Base-by-base conservation (phyloP, 768 basidiomycete species). In the Filobasidium floriforme region DNA sequence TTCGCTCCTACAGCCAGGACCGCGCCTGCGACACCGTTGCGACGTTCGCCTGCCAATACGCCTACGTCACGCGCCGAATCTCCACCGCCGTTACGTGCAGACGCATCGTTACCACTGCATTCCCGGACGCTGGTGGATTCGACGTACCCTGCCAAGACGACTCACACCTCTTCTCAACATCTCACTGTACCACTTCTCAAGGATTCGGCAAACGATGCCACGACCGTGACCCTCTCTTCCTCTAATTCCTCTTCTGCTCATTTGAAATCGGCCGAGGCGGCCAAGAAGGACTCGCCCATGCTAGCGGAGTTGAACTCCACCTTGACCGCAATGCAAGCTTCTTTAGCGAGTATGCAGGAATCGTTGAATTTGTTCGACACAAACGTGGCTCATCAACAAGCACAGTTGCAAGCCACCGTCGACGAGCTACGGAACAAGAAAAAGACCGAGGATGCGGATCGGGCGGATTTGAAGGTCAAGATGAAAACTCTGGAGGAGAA, bases 401-500 rank as follows among this genome's bases (percentile, higher is more conserved):
- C 83, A 41, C 79, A 81, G 29, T 82, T 96, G n/a, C 87, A 89
- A 73, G 75, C 77, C 22, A 87, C 92, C 72, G 83, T 97, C 43
- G 87, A 88, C 44, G 82, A 84, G 19, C 84, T 87, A 60, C 85
- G 92, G 29, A 84, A 83, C 57, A 82, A 83, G 66, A 92, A 89
- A 77, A 88, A 87, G 46, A 84, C 87, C 69, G 94, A 98, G 75
- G 94, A 99, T 72, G 81, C 82, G 2, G 83, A 84, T 26, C 85
- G 89, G 61, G 79, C 83, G 26, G 92, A 96, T 74, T 80, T 89
- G 63, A 92, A 91, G 77, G 77, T 83, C n/a, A 86, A 87, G 59
- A 89, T 89, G 59, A 94, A 93, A 79, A 77, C 82, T 1, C 81
- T 97, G 1, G 94, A 99, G 71, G 94, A 99, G 76, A 81, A 85